A percentile compares a stretch with the other conserved stretches of the same genome.
These are phyloP conservation scores for Backusella tuberculispora DNA, from an alignment of 192 early-diverging fungal species.

Conservation along the genomic window DNA sequence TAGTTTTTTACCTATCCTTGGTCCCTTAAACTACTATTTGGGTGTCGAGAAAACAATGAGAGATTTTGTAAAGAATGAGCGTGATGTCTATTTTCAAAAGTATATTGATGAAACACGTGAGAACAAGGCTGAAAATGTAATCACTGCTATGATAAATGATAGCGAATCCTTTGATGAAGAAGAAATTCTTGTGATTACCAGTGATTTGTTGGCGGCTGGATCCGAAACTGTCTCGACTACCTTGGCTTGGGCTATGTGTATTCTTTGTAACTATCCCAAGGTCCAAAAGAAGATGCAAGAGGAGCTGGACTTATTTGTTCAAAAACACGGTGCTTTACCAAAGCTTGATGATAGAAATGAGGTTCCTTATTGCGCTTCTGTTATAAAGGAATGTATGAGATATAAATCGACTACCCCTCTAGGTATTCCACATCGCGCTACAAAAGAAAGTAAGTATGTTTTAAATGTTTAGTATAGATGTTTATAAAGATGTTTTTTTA, in stretches of 20 bases:
- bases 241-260: conserved; percentile 20
- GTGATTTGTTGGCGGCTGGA: conserved; percentile 15
- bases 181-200: background rate
- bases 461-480: background rate
- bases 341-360: background rate
- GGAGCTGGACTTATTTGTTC: conserved; percentile 25
- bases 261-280: conserved; percentile 23
- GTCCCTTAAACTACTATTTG: background rate
- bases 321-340: background rate
- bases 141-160: background rate
- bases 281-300: conserved; percentile 16
- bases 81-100: background rate
- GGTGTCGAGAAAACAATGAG: background rate
- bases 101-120: background rate
- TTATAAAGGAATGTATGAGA: conserved; percentile 26
- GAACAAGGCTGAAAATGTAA: background rate
- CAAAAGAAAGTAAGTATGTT: conserved; percentile 20
- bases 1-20: conserved; percentile 5
- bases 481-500: background rate
- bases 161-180: background rate
- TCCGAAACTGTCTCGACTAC: conserved; percentile 20
- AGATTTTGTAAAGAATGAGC: background rate
- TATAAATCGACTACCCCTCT: conserved; percentile 12
- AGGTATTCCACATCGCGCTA: conserved; percentile 26
- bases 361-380: conserved; percentile 24